Conservation (phyloP, 169 alveolate species). For the Perkinsus marinus region DNA sequence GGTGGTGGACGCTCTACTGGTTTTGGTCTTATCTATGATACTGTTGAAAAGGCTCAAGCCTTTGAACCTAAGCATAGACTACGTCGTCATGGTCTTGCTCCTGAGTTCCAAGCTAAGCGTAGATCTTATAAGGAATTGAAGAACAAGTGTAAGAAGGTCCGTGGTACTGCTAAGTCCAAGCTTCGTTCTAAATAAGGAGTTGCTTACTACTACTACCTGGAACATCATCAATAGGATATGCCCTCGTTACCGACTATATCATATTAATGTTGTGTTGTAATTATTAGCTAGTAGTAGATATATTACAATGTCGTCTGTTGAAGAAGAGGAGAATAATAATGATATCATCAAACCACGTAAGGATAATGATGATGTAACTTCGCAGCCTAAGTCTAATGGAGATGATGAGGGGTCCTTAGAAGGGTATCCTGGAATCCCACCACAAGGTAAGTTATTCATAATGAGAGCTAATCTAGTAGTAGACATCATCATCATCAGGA, state of each 20-base stretch:
- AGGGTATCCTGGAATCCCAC: too few species aligned
- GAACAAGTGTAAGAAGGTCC: slow-evolving; percentile 65
- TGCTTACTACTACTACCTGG: too few species aligned
- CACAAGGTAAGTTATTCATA: too few species aligned
- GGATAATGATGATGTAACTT: too few species aligned
- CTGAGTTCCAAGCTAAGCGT: slow-evolving; percentile 46
- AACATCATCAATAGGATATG: too few species aligned
- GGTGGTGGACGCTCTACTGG: slow-evolving; percentile 93
- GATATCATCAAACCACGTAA: too few species aligned
- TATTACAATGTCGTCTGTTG: neutral
- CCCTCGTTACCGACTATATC: neutral
- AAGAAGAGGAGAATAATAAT: neutral
- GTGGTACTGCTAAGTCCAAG: neutral
- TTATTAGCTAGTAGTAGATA: neutral
- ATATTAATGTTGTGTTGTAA: neutral
- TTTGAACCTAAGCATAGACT: slow-evolving; percentile 72
- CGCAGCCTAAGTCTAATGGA: too few species aligned
- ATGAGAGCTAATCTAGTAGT: too few species aligned
- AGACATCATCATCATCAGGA: too few species aligned
- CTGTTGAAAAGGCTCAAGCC: slow-evolving; percentile 62
- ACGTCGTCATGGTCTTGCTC: slow-evolving; percentile 56
- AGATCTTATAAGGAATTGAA: slow-evolving; percentile 68
- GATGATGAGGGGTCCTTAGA: too few species aligned
- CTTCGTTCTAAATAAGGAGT: neutral
- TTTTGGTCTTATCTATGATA: slow-evolving; percentile 81